Evolutionary conservation across 176 grass and related monocot genomes (phyloP), one percentile per base, ranked within the genome.

Genomic region (Themeda triandra): DNA sequence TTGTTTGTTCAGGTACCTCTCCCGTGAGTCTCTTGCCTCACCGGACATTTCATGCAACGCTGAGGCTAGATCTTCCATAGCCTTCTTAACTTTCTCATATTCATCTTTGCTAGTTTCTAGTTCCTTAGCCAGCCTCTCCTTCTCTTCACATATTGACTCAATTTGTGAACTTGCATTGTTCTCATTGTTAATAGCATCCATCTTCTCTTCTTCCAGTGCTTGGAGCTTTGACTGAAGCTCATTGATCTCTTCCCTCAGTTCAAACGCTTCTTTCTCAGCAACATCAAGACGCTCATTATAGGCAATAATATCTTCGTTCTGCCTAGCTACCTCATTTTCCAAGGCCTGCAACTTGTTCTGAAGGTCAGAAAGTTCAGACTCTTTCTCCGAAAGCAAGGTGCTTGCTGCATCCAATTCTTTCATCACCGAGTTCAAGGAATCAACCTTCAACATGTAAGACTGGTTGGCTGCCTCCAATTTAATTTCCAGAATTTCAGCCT

Each of bases 31-130:
- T 64, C 85, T 87, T 72, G 87, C 92, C 87, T 95, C 92, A 21
- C 72, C 71, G 0, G 92, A 95, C 81, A 90, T 86, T 65, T 95
- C 92, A 73, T 92, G 90, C 82, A 95, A 84, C 54, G 92, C 92
- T 30, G 87, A 89, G 67, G 92, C 82, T 40, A 95, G 82, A 83
- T 88, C 92, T 83, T 92, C 92, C 92, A 92, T 95, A 31, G 87
- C 90, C 76, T 95, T 88, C 69, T 92, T 90, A 80, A 89, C 73
- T 73, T 95, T 86, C 54, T 95, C 89, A 35, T 65, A 67, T 74
- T 92, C 90, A 62, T 80, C 74, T 76, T 73, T 85, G 84, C 71
- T 88, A 54, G 27, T 46, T 72, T 86, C 82, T 27, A 92, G 77
- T 27, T 95, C 92, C 69, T 81, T 66, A 56, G 78, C 59, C 76